Conservation (phyloP, 176 grass and related monocot genomes). For the Pharus latifolius region DNA sequence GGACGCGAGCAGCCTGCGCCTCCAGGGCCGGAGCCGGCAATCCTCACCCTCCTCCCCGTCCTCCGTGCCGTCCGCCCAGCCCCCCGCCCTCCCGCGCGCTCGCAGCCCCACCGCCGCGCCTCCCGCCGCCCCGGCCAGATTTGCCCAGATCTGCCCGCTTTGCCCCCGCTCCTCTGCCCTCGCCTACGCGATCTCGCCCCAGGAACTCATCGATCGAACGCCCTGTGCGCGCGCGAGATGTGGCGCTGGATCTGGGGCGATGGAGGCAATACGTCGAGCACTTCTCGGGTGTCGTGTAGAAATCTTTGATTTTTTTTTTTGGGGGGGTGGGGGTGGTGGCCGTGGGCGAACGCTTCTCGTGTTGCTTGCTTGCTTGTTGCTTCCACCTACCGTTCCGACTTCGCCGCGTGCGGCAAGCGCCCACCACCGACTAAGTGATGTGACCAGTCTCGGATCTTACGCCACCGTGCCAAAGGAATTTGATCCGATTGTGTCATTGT, state of each 20-base stretch:
- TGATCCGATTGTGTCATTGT: background rate
- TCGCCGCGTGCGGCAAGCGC: background rate
- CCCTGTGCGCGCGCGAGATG: background rate
- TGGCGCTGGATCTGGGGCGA: conserved; percentile 16
- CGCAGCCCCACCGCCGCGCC: conserved; percentile 58
- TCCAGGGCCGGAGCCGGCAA: conserved; percentile 49
- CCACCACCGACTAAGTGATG: conserved; percentile 15
- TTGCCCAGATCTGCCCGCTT: conserved; percentile 24
- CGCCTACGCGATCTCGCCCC: background rate
- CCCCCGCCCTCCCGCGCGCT: conserved; percentile 49
- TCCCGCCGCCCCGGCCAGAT: conserved; percentile 50
- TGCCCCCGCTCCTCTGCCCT: background rate
- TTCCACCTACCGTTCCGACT: conserved; percentile 16
- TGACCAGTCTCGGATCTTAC: background rate
- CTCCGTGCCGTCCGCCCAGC: conserved; percentile 44
- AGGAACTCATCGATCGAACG: background rate
- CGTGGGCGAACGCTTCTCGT: background rate
- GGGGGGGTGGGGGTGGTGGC: background rate
- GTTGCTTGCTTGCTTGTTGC: background rate
- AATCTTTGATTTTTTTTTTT: background rate
- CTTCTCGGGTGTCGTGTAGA: conserved; percentile 1
- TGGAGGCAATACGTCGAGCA: background rate
- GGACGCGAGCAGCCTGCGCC: conserved; percentile 55
- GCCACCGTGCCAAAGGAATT: too few species aligned
- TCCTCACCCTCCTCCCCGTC: conserved; percentile 48